These are phyloP conservation scores for Hansenula lynferdii DNA, from an alignment of 1,139 yeast species.

Conservation along the genomic window DNA sequence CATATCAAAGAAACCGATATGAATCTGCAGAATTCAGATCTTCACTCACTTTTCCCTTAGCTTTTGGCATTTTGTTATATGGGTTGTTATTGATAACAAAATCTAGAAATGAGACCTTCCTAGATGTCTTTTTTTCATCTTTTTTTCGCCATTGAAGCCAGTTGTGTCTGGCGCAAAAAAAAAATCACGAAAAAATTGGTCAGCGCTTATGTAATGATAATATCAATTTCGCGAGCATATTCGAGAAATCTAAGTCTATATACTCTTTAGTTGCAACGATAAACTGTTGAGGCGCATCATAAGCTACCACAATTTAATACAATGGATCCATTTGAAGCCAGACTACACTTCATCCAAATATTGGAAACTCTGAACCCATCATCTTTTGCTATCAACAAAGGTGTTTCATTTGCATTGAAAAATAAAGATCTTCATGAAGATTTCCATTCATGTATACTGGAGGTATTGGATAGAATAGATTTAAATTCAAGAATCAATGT, in stretches of 20 bases:
- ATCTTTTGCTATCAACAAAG: constrained; percentile 46
- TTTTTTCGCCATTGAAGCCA: not conserved
- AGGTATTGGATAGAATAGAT: constrained; percentile 52
- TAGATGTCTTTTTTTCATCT: not conserved
- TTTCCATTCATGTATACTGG: constrained; percentile 64
- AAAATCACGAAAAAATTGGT: constrained; percentile 1
- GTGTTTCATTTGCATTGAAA: constrained; percentile 56
- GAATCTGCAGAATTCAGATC: too few relatives aligned
- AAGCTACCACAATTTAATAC: not conserved
- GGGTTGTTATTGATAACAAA: not conserved
- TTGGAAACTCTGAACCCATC: constrained; percentile 62
- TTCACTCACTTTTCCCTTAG: constrained; percentile 43
- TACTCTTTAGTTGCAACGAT: too few relatives aligned
- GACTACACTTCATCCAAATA: constrained; percentile 61
- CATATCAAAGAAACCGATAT: too few relatives aligned
- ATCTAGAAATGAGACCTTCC: not conserved
- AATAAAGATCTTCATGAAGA: constrained; percentile 65
- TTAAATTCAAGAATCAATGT: constrained; percentile 62
- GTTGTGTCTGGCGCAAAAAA: not conserved
- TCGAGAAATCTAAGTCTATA: too few relatives aligned
- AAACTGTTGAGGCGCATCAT: too few relatives aligned
- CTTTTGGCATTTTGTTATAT: constrained; percentile 41
- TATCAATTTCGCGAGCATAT: too few relatives aligned
- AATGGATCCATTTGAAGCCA: constrained; percentile 81
- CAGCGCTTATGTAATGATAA: too few relatives aligned